phyloP scores from a whole-genome alignment of 2,329 filamentous ascomycete species.

The Aureobasidium sp. region DNA sequence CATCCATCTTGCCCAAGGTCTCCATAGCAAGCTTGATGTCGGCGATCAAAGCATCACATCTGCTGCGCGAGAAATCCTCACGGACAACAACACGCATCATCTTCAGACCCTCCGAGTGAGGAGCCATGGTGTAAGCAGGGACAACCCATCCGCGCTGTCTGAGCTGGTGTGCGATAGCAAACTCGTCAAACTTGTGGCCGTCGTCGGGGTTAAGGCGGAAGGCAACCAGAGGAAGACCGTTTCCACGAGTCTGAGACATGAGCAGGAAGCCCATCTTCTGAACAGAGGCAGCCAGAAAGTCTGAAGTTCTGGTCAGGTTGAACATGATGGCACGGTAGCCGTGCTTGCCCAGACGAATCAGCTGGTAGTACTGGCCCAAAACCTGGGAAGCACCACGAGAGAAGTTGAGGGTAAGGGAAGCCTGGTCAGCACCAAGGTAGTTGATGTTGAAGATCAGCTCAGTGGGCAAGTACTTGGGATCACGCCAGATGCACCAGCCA shows the following conservation, averaged over 20 bases:
- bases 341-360: conserved; percentile 87
- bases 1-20: conserved; percentile 62
- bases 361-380: conserved; percentile 95
- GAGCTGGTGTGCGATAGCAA: conserved; percentile 65
- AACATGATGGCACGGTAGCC: conserved; percentile 91
- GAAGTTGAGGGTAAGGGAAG: conserved; percentile 95
- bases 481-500: conserved; percentile 87
- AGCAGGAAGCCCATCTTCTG: conserved; percentile 73
- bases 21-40: conserved; percentile 71
- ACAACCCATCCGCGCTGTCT: conserved; percentile 87
- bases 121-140: conserved; percentile 95
- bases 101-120: conserved; percentile 73
- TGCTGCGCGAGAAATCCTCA: conserved; percentile 78
- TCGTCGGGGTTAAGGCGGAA: conserved; percentile 62
- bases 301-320: conserved; percentile 81
- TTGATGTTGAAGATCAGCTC: conserved; percentile 99
- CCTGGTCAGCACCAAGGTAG: conserved; percentile 91
- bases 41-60: conserved; percentile 67
- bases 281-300: conserved; percentile 72
- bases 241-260: conserved; percentile 71
- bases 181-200: conserved; percentile 48
- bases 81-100: conserved; percentile 88
- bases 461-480: conserved; percentile 72
- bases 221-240: conserved; percentile 80
- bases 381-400: conserved; percentile 91